Conservation (phyloP, 1,284 basidiomycete species). For the Sporisorium sorghi region DNA sequence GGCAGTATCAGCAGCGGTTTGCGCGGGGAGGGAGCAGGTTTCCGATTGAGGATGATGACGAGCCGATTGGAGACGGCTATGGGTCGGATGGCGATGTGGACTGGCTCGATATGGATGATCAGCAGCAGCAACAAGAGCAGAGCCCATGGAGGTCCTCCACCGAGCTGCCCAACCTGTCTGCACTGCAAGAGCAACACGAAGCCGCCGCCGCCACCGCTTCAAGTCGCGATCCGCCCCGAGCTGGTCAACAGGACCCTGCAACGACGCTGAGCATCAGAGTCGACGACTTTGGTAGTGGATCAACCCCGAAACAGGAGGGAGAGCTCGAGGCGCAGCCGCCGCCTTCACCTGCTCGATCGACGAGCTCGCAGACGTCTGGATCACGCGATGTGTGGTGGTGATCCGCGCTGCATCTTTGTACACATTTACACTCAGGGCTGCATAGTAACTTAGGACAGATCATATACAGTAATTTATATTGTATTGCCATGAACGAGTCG, state of each 20-base stretch:
- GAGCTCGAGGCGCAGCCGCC: slow-evolving; percentile 7
- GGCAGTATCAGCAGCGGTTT: slow-evolving; percentile 38
- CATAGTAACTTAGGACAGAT: not conserved
- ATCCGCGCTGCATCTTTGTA: not conserved
- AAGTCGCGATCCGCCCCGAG: not conserved
- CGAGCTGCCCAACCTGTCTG: slow-evolving; percentile 10
- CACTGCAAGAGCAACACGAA: not conserved
- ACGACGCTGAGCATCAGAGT: not conserved
- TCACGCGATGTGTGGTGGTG: slow-evolving; percentile 41
- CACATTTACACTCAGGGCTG: not conserved
- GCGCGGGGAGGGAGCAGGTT: slow-evolving; percentile 18
- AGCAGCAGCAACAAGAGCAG: not conserved
- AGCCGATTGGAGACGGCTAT: slow-evolving; percentile 19
- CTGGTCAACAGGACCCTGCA: not conserved
- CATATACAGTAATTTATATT: not conserved
- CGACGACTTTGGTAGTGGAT: not conserved
- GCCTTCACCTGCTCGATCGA: slow-evolving; percentile 25
- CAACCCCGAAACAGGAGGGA: too few relatives aligned
- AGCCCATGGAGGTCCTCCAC: slow-evolving; percentile 22
- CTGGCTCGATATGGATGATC: slow-evolving; percentile 14
- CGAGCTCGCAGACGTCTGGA: slow-evolving; percentile 11
- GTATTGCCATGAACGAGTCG: too few relatives aligned
- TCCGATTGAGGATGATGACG: slow-evolving; percentile 35
- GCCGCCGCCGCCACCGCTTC: too few relatives aligned
- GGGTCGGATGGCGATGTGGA: slow-evolving; percentile 25